Evolutionary conservation across 139 green algal species (phyloP).

Genomic region (Spirogloea muscicola): DNA sequence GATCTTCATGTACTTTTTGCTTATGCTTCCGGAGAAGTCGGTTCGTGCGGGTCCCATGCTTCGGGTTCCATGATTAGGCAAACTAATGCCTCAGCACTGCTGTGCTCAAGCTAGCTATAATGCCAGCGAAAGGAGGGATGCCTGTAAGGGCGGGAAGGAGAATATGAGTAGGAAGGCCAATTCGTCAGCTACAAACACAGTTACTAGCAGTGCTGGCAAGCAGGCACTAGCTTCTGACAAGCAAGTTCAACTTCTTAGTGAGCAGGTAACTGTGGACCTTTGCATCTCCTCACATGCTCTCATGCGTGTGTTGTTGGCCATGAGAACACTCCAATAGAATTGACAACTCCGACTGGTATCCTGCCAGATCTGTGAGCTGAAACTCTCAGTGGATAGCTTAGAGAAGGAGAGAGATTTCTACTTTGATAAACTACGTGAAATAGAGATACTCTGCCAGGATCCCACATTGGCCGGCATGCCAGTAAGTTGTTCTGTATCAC

Average conservation of each 20-base stretch:
- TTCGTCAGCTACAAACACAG: background rate
- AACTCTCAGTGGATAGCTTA: conserved; percentile 59
- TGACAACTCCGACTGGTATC: background rate
- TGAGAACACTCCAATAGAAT: too few relatives aligned
- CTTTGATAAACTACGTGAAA: conserved; percentile 92
- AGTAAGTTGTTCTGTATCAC: too few relatives aligned
- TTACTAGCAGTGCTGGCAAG: background rate
- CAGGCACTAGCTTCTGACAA: background rate
- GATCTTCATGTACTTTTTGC: background rate
- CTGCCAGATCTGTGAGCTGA: conserved; percentile 60
- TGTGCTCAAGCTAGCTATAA: conserved; percentile 23
- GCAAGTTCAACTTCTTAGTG: conserved; percentile 4
- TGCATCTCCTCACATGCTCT: too few relatives aligned
- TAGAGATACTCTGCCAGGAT: conserved; percentile 95
- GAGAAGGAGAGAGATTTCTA: conserved; percentile 80
- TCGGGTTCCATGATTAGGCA: background rate
- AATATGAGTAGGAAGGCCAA: background rate
- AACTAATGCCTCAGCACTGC: background rate
- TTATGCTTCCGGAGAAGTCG: background rate
- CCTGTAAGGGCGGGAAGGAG: conserved; percentile 23
- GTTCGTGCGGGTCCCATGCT: background rate
- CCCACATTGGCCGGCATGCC: background rate
- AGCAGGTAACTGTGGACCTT: background rate
- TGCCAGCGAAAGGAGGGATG: conserved; percentile 21
- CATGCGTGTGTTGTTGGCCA: too few relatives aligned